Conservation (phyloP, 805 yeast species). For the Barnettozyma vustinii region DNA sequence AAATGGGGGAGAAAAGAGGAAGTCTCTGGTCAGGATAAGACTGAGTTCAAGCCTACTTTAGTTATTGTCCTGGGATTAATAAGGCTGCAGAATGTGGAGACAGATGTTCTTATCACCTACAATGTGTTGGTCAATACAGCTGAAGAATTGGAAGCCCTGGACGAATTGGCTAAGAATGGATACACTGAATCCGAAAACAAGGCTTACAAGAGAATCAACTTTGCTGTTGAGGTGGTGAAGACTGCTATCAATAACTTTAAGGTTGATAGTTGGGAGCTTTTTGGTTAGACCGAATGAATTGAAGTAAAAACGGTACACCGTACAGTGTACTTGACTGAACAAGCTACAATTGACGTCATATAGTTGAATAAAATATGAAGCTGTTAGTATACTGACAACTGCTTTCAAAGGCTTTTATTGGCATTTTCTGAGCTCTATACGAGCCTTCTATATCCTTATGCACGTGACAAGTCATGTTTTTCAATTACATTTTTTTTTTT, state of each 20-base stretch:
- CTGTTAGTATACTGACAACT: too few relatives aligned
- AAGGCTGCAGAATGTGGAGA: slow-evolving; percentile 42
- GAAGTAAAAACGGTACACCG: too few relatives aligned
- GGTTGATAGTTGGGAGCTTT: slow-evolving; percentile 44
- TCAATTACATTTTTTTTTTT: background rate
- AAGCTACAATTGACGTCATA: too few relatives aligned
- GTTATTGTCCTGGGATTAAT: slow-evolving; percentile 53
- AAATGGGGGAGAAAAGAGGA: slow-evolving; percentile 45
- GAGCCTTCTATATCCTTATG: too few relatives aligned
- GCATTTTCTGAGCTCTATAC: too few relatives aligned
- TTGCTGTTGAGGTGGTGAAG: slow-evolving; percentile 23
- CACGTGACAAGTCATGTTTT: background rate
- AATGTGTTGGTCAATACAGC: slow-evolving; percentile 47
- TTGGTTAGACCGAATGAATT: slow-evolving; percentile 25
- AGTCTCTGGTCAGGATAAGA: slow-evolving; percentile 7
- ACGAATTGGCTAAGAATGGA: slow-evolving; percentile 2
- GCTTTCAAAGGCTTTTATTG: too few relatives aligned
- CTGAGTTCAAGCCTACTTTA: slow-evolving; percentile 30
- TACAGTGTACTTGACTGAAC: too few relatives aligned
- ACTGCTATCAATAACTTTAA: slow-evolving; percentile 26
- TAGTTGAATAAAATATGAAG: too few relatives aligned
- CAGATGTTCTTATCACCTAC: slow-evolving; percentile 58
- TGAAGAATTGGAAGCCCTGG: slow-evolving; percentile 25
- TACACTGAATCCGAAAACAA: slow-evolving; percentile 8
- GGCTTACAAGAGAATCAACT: slow-evolving; percentile 27